Evolutionary conservation across 306 rosid species (phyloP).

Genomic region (Boehmeria nivea): DNA sequence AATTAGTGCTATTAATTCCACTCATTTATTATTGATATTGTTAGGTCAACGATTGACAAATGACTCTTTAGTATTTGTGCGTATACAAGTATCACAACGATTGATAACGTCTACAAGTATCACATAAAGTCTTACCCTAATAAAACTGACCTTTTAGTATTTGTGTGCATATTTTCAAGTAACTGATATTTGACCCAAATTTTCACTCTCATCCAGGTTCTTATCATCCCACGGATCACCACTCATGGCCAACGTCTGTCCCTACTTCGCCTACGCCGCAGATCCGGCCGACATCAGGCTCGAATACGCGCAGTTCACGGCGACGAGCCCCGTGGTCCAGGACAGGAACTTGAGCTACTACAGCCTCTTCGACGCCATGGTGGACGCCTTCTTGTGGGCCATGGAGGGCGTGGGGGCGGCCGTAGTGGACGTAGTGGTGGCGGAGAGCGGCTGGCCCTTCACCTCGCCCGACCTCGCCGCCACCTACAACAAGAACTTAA

Average conservation of each 20-base stretch:
- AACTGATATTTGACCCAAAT: background rate
- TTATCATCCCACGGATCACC: slow-evolving; percentile 13
- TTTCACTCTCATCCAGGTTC: background rate
- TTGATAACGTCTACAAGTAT: too few relatives aligned
- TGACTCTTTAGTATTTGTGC: too few relatives aligned
- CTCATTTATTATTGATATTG: too few relatives aligned
- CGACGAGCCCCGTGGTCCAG: background rate
- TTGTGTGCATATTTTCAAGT: too few relatives aligned
- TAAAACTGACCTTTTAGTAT: too few relatives aligned
- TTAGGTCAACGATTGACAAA: too few relatives aligned
- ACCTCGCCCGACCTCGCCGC: slow-evolving; percentile 16
- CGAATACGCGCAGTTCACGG: slow-evolving; percentile 12
- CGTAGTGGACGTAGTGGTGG: slow-evolving; percentile 17
- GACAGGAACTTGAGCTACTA: slow-evolving; percentile 8
- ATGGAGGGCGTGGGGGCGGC: slow-evolving; percentile 10
- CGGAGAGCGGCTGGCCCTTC: slow-evolving; percentile 43
- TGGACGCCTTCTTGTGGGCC: slow-evolving; percentile 29
- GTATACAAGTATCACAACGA: too few relatives aligned
- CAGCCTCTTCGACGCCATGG: slow-evolving; percentile 33
- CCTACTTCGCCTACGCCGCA: slow-evolving; percentile 32
- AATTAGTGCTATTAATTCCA: too few relatives aligned
- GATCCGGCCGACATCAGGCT: slow-evolving; percentile 15
- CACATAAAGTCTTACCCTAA: too few relatives aligned
- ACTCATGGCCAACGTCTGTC: slow-evolving; percentile 33
- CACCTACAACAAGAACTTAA: slow-evolving; percentile 23